Conservation (phyloP, 2,329 filamentous ascomycete genomes). For the Neofusicoccum parvum region DNA sequence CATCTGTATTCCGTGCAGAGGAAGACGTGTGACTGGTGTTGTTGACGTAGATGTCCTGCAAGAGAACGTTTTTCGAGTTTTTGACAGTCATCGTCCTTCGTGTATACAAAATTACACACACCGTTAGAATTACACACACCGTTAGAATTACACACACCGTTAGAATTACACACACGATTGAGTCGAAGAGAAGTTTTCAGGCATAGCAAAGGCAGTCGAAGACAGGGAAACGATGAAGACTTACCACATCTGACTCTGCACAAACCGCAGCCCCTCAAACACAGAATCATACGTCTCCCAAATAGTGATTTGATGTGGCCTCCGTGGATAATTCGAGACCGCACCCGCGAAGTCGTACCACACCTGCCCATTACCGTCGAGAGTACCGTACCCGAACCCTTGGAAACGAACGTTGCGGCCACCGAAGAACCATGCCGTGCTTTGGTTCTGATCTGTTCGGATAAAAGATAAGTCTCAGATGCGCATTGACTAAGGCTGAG, state of each 20-base stretch:
- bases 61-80: slow-evolving; percentile 48
- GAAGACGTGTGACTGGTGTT: slow-evolving; percentile 42
- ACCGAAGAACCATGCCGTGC: slow-evolving; percentile 54
- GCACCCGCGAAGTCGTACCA: slow-evolving; percentile 58
- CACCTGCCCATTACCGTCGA: slow-evolving; percentile 62
- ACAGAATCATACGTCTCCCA: slow-evolving; percentile 51
- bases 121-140: too few species aligned
- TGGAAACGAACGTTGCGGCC: background rate
- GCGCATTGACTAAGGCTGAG: too few species aligned
- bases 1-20: slow-evolving; percentile 44
- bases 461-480: too few species aligned
- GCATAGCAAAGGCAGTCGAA: too few species aligned
- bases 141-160: too few species aligned
- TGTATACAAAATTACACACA: too few species aligned
- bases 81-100: slow-evolving; percentile 52
- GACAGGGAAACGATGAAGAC: background rate
- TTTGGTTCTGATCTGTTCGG: slow-evolving; percentile 53
- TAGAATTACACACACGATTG: too few species aligned
- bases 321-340: slow-evolving; percentile 35
- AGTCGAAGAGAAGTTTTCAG: too few species aligned
- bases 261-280: slow-evolving; percentile 52
- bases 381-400: slow-evolving; percentile 44
- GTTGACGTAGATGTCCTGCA: slow-evolving; percentile 58
- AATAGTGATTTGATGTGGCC: slow-evolving; percentile 58
- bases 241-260: slow-evolving; percentile 62